Base-by-base conservation (phyloP, 1,284 basidiomycete genomes). In the Cryptococcus sp. region DNA sequence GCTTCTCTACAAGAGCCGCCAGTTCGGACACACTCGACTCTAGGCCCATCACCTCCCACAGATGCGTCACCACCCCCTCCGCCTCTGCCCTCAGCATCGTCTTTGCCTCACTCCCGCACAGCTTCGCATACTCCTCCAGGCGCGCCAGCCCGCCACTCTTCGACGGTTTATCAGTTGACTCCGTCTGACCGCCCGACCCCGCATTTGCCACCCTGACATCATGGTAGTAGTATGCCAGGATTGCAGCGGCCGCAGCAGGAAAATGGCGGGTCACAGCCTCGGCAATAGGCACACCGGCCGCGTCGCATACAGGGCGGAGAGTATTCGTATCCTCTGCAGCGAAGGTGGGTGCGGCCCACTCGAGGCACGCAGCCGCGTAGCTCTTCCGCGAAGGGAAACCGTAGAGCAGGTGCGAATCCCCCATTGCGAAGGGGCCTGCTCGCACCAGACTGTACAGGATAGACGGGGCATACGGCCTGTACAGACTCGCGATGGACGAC, bases 401-500 rank as follows among this genome's bases (percentile, higher is more conserved):
- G 52, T 72, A 74, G 9, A 94, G 78, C 45, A 81, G 79, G 18
- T 85, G 84, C 6, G 88, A 85, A 15, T 95, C 78, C 16, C 80
- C 79, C 52, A 87, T 76, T 36, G 91, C 82, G 58, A 87, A 84
- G 24, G 81, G 77, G 3, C 60, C 62, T 7, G 63, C 60, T 2
- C 55, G 49, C 0, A 72, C 54, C 48, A 77, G 67, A 43, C 67
- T 68, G 53, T 60, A 66, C 13, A 77, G 64, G 56, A 95, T 80
- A 63, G 91, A 87, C 1, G 85, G 84, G 0, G 87, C 86, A 70
- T 96, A 92, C 5, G 85, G 81, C 58, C 85, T 81, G 67, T 89
- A 97, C 5, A 98, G 81, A 3, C 81, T 79, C 4, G 84, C 80
- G n/a, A 87, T 79, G 2, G 78, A 79, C 1, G 75, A 57, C 46